phyloP scores from a whole-genome alignment of 495 filamentous ascomycete genomes.

The Lentithecium fluviatile region DNA sequence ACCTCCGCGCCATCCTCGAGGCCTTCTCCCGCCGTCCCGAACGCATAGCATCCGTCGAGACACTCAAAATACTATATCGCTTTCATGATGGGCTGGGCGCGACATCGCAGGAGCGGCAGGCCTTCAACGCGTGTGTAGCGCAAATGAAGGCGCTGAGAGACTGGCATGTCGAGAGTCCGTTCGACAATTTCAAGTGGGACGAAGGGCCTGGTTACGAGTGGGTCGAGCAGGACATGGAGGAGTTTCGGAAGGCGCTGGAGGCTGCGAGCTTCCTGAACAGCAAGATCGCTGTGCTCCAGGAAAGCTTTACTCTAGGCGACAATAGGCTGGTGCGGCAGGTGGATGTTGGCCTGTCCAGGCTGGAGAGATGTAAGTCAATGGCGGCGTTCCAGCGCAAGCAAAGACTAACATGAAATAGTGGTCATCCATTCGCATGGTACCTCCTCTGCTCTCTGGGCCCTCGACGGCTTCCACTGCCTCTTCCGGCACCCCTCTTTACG shows the following conservation, averaged over 20 bases:
- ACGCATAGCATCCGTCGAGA: constrained; percentile 15
- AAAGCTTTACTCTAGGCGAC: background rate
- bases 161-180: constrained; percentile 27
- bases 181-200: constrained; percentile 20
- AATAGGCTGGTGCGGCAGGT: background rate
- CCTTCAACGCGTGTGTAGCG: constrained; percentile 6
- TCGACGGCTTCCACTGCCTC: constrained; percentile 17
- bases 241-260: constrained; percentile 16
- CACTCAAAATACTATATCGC: constrained; percentile 21
- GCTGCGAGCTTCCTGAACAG: constrained; percentile 1
- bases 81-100: background rate
- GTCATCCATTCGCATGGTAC: constrained; percentile 23
- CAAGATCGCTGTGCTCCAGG: too few relatives aligned
- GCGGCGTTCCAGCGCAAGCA: background rate
- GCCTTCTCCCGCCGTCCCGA: constrained; percentile 12
- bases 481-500: constrained; percentile 25
- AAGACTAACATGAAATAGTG: constrained; percentile 12
- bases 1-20: constrained; percentile 11
- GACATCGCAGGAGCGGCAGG: constrained; percentile 9
- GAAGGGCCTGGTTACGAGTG: background rate
- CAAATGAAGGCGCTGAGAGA: constrained; percentile 20
- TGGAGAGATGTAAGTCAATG: constrained; percentile 20
- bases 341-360: constrained; percentile 14
- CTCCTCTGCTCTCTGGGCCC: constrained; percentile 15
- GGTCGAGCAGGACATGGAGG: constrained; percentile 22